phyloP scores from a whole-genome alignment of 129 eudicot genomes.

The Arctium lappa region DNA sequence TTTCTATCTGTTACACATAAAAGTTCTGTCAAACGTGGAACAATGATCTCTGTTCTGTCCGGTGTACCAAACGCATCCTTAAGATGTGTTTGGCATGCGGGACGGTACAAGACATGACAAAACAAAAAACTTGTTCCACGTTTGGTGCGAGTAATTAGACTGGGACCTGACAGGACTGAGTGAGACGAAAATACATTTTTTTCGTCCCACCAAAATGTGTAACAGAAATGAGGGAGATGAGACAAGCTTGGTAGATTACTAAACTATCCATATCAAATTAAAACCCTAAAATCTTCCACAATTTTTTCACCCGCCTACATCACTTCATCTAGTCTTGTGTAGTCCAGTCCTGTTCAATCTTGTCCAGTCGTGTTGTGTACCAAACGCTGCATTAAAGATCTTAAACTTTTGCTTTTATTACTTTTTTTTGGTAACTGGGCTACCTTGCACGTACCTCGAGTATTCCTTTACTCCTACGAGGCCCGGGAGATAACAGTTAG shows the following conservation, averaged over 20 bases:
- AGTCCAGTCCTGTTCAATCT: not conserved
- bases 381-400: not conserved
- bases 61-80: too few species aligned
- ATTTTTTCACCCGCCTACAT: not conserved
- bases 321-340: not conserved
- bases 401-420: not conserved
- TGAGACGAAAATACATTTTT: not conserved
- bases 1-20: too few species aligned
- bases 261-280: not conserved
- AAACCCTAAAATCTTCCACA: not conserved
- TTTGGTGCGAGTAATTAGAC: not conserved
- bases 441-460: not conserved
- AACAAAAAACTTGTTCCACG: not conserved
- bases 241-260: not conserved
- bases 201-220: not conserved
- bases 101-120: not conserved
- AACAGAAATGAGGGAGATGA: not conserved
- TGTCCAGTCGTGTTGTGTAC: not conserved
- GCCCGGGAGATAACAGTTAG: too few species aligned
- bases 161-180: not conserved
- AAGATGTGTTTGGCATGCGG: not conserved
- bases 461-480: not conserved
- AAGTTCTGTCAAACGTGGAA: too few species aligned
- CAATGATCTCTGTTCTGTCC: too few species aligned
- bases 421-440: not conserved